These are phyloP conservation scores for Schwanniomyces etchellsii DNA, from an alignment of 1,139 yeast genomes.

Conservation along the genomic window DNA sequence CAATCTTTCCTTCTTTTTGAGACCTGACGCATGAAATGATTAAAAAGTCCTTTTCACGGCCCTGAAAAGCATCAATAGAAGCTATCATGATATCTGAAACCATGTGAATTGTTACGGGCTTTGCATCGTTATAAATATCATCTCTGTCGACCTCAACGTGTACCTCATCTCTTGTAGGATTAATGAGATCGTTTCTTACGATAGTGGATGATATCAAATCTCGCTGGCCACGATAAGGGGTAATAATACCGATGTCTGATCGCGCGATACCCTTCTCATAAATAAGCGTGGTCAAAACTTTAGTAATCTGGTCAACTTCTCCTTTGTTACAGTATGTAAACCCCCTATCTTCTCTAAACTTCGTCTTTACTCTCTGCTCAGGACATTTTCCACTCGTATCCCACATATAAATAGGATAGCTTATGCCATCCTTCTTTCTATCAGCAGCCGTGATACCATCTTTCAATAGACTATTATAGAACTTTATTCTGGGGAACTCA, in stretches of 20 bases:
- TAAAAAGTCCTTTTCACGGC: conserved; percentile 56
- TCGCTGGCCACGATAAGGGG: conserved; percentile 72
- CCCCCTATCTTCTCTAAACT: conserved; percentile 44
- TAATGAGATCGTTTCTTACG: conserved; percentile 46
- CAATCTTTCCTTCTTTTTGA: conserved; percentile 44
- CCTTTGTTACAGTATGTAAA: conserved; percentile 49
- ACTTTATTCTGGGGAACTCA: conserved; percentile 55
- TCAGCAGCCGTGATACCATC: conserved; percentile 56
- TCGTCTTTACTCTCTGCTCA: conserved; percentile 43
- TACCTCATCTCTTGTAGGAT: conserved; percentile 47
- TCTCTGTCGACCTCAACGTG: conserved; percentile 52
- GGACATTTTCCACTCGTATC: conserved; percentile 38
- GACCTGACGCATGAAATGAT: conserved; percentile 60
- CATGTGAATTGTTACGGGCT: conserved; percentile 52
- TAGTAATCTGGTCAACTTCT: conserved; percentile 44
- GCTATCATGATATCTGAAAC: conserved; percentile 67
- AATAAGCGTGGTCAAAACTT: conserved; percentile 43
- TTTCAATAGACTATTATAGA: conserved; percentile 48
- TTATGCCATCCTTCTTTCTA: conserved; percentile 35
- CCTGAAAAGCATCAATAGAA: conserved; percentile 64
- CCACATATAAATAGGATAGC: conserved; percentile 49
- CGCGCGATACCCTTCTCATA: conserved; percentile 48
- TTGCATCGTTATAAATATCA: conserved; percentile 44
- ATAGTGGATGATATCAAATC: conserved; percentile 50
- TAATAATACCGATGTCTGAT: conserved; percentile 56